These are phyloP conservation scores for Tolypocladium nubicola DNA, from an alignment of 2,329 filamentous ascomycete genomes.

Conservation along the genomic window DNA sequence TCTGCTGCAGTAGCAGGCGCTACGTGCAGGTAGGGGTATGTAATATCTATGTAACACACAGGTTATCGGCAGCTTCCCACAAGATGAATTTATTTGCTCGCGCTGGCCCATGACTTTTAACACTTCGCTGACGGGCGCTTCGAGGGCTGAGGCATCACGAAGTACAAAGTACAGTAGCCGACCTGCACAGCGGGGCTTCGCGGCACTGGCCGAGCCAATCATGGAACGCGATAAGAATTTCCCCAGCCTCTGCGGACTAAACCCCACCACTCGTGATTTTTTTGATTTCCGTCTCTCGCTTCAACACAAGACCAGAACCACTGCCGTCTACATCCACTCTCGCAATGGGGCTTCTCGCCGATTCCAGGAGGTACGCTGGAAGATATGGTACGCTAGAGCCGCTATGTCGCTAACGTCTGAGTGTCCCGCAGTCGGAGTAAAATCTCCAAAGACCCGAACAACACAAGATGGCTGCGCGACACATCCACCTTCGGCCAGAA, in stretches of 20 bases:
- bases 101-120: neutral
- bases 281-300: slow-evolving; percentile 7
- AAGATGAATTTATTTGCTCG: neutral
- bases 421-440: slow-evolving; percentile 37
- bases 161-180: neutral
- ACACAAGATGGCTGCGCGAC: slow-evolving; percentile 82
- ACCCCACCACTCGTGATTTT: slow-evolving; percentile 19
- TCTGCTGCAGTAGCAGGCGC: neutral
- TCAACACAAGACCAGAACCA: neutral
- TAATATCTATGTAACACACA: neutral
- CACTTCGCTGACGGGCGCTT: neutral
- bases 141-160: neutral
- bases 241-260: neutral
- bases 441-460: slow-evolving; percentile 87
- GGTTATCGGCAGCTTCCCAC: neutral
- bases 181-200: neutral
- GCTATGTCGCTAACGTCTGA: slow-evolving; percentile 8
- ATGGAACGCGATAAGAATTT: slow-evolving; percentile 14
- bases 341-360: slow-evolving; percentile 25
- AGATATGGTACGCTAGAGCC: neutral
- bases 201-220: slow-evolving; percentile 12
- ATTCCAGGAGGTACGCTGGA: slow-evolving; percentile 18
- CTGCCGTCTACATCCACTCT: slow-evolving; percentile 1
- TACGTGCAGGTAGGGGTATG: neutral
- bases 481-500: slow-evolving; percentile 78